Conservation (phyloP, 352 stramenopile genomes). For the Peronospora destructor region DNA sequence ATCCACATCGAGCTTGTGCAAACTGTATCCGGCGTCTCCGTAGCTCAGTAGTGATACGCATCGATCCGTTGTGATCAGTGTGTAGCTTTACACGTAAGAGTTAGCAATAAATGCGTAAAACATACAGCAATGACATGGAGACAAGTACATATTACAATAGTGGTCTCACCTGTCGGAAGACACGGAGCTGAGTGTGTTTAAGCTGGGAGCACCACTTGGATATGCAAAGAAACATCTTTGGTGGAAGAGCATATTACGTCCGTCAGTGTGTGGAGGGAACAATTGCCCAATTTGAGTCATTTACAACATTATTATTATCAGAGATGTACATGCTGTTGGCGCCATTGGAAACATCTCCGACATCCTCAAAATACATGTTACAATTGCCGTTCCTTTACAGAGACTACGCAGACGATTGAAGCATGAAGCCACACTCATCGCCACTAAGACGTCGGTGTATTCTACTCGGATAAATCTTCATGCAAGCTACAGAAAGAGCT, state of each 20-base stretch:
- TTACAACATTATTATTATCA: neutral
- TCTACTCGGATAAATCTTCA: too few species aligned
- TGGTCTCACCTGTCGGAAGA: slow-evolving; percentile 29
- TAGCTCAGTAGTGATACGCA: slow-evolving; percentile 42
- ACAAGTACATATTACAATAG: neutral
- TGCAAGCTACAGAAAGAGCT: too few species aligned
- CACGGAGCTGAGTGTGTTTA: slow-evolving; percentile 42
- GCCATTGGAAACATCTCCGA: too few species aligned
- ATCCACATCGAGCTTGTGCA: slow-evolving; percentile 34
- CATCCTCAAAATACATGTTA: too few species aligned
- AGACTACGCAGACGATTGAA: too few species aligned
- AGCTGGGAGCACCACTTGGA: slow-evolving; percentile 39
- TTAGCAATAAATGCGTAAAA: neutral
- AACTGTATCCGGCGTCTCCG: slow-evolving; percentile 28
- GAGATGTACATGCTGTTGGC: too few species aligned
- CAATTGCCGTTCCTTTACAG: too few species aligned
- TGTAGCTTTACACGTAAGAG: slow-evolving; percentile 28
- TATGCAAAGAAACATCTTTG: slow-evolving; percentile 70
- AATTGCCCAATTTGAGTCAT: neutral
- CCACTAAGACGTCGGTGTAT: too few species aligned
- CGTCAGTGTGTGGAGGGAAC: neutral
- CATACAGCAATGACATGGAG: neutral
- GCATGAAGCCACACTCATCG: too few species aligned
- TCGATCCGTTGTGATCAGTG: slow-evolving; percentile 64
- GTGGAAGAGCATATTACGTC: slow-evolving; percentile 28